A percentile compares a stretch with the other conserved stretches of the same genome.
phyloP scores from a whole-genome alignment of 768 basidiomycete genomes.

The Cyclocybe cylindracea region DNA sequence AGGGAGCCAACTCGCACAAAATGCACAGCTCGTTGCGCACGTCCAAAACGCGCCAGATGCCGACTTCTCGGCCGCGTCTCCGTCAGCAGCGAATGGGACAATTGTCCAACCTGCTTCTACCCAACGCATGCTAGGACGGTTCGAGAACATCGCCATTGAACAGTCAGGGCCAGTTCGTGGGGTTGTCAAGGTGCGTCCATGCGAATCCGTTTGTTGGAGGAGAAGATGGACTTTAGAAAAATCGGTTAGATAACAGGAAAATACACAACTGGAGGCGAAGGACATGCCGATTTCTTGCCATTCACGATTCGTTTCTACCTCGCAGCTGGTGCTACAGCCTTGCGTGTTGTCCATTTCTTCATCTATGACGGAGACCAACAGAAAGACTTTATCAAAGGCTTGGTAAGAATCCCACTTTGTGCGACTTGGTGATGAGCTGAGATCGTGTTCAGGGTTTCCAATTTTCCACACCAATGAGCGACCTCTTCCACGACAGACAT shows the following conservation, averaged over 20 bases:
- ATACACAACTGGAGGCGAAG: constrained; percentile 27
- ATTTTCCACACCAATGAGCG: constrained; percentile 34
- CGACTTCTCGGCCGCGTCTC: constrained; percentile 16
- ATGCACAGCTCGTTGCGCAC: constrained; percentile 29
- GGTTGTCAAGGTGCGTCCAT: constrained; percentile 31
- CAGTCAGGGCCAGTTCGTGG: constrained; percentile 37
- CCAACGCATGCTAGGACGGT: constrained; percentile 20
- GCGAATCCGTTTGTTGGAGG: not conserved
- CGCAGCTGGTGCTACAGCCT: constrained; percentile 30
- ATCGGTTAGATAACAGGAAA: constrained; percentile 31
- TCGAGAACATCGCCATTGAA: constrained; percentile 31
- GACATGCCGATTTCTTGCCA: constrained; percentile 34
- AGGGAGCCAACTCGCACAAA: constrained; percentile 27
- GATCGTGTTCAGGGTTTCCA: constrained; percentile 23
- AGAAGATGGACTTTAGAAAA: not conserved
- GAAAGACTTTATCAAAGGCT: constrained; percentile 38
- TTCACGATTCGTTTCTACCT: constrained; percentile 38
- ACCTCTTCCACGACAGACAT: constrained; percentile 36
- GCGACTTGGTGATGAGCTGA: not conserved
- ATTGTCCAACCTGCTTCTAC: constrained; percentile 12
- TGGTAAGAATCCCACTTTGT: constrained; percentile 16
- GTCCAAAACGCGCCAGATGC: constrained; percentile 35
- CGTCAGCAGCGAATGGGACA: constrained; percentile 7
- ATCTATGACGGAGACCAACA: constrained; percentile 38
- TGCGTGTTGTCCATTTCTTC: constrained; percentile 38